A percentile compares a stretch with the other conserved stretches of the same genome.
These are phyloP conservation scores for Flueggea neowawraea DNA, from an alignment of 441 rosid species.

Conservation along the genomic window DNA sequence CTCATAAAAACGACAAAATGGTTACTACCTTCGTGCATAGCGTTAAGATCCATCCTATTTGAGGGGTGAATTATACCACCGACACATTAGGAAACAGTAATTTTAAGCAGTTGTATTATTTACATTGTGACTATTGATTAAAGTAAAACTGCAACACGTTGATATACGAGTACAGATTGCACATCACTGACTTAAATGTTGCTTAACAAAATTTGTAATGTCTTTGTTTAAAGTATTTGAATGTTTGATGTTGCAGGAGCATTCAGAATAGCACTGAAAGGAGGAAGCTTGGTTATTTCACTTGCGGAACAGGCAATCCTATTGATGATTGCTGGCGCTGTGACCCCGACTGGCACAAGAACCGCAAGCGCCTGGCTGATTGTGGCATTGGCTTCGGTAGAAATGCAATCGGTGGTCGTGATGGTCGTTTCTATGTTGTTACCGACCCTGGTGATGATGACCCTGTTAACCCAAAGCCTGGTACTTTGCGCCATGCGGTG, in stretches of 20 bases:
- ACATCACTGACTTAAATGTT: too few relatives aligned
- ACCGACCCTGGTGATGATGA: conserved; percentile 73
- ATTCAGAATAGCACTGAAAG: conserved; percentile 73
- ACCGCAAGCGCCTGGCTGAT: conserved; percentile 89
- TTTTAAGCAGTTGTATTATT: too few relatives aligned
- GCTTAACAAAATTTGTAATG: not conserved
- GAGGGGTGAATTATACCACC: too few relatives aligned
- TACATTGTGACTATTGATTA: too few relatives aligned
- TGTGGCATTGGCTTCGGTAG: conserved; percentile 95
- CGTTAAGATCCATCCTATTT: too few relatives aligned
- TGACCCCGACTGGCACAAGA: conserved; percentile 76
- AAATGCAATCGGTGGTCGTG: conserved; percentile 90
- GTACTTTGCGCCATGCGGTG: conserved; percentile 89
- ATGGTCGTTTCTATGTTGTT: conserved; percentile 83
- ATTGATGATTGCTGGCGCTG: conserved; percentile 97
- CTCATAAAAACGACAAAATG: too few relatives aligned
- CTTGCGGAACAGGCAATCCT: conserved; percentile 94
- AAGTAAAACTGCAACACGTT: too few relatives aligned
- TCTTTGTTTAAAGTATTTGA: not conserved
- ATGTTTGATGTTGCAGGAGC: conserved; percentile 45
- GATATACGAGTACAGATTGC: too few relatives aligned
- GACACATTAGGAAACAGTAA: too few relatives aligned
- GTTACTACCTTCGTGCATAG: too few relatives aligned
- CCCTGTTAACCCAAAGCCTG: conserved; percentile 91
- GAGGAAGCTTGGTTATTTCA: conserved; percentile 76